A percentile compares a stretch with the other conserved stretches of the same genome.
phyloP scores from a whole-genome alignment of 2,329 filamentous ascomycete species.

The Mycosphaerella arachidis region DNA sequence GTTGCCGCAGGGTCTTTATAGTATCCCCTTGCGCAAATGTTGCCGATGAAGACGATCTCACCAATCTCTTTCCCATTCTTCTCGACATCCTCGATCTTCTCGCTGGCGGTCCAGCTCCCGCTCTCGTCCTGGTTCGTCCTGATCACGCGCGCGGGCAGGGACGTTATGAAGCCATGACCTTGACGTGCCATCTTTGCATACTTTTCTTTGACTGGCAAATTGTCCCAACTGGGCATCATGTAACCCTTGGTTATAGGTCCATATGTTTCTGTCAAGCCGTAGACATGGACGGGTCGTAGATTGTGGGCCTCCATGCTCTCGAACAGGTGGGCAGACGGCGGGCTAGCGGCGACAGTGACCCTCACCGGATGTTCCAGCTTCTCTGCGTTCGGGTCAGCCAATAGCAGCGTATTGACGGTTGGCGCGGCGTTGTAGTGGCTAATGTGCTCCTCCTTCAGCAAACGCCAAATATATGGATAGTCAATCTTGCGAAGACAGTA shows the following conservation, averaged over 20 bases:
- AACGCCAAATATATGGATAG: constrained; percentile 84
- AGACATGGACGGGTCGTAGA: constrained; percentile 85
- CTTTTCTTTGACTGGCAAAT: constrained; percentile 66
- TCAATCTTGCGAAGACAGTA: constrained; percentile 93
- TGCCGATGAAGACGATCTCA: constrained; percentile 82
- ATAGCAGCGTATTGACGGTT: constrained; percentile 91
- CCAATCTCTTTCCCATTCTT: constrained; percentile 71
- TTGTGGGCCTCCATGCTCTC: constrained; percentile 88
- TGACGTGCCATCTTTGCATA: constrained; percentile 90
- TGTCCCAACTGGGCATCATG: constrained; percentile 78
- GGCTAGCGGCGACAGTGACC: constrained; percentile 89
- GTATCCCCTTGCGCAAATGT: constrained; percentile 88
- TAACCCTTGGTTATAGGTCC: constrained; percentile 96
- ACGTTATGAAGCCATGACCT: constrained; percentile 84
- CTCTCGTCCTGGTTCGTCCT: constrained; percentile 63
- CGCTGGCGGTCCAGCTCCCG: constrained; percentile 37
- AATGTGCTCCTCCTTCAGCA: constrained; percentile 79
- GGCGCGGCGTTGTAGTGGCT: constrained; percentile 96
- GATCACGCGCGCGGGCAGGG: constrained; percentile 74
- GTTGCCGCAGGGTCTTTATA: constrained; percentile 87
- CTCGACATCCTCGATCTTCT: constrained; percentile 61
- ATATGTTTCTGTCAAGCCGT: constrained; percentile 84
- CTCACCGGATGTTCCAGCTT: constrained; percentile 67
- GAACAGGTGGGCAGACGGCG: constrained; percentile 84
- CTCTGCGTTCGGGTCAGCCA: constrained; percentile 70